Evolutionary conservation across 768 basidiomycete genomes (phyloP), one percentile per base, ranked within the genome.

Genomic region (Rhodotorula paludigena): DNA sequence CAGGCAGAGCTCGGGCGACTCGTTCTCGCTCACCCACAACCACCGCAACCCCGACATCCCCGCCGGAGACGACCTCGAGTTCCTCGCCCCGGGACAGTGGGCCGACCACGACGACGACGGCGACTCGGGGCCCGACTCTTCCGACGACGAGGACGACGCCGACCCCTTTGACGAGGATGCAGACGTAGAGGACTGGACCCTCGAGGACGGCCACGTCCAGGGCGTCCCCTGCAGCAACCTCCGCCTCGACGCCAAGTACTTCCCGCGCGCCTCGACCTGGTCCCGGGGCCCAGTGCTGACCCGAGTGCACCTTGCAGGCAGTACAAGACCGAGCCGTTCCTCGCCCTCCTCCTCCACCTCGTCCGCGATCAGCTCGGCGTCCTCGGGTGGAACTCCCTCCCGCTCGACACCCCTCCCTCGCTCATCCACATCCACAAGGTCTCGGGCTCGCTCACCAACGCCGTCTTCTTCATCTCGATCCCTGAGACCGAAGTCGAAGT

Each of bases 391-490:
- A 21, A 61, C 15, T 30, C 51, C 44, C 64, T 75, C 32, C 66
- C 68, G 1, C 6, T 21, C 57, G 66, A 63, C 60, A 53, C 61
- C 38, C 60, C 64, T 2, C 36, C 66, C 21, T 61, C 64, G 2
- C 58, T 73, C 48, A 45, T 68, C 63, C 68, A 69, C 36, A 62
- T 73, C 30, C 68, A 67, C 76, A 92, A 88, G 76, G 88, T 93
- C 32, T 90, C 92, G 12, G 93, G 94, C 15, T 88, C 90, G 18
- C 80, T 97, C 71, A 99, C 94, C 48, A 99, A 99, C 78, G 88
- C 90, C 62, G 92, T 99, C 62, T 98, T 90, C 81, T 99, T 98
- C 80, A 88, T 97, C 60, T 90, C 92, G 16, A 91, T 77, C 74
- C 85, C 80, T 38, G 74, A 76, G 5, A 66, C 75, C 1, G 62